Percentiles rank a stretch among this genome's conserved stretches.
Conservation (phyloP, 2,329 filamentous ascomycete species). For the Parastagonospora nodorum region DNA sequence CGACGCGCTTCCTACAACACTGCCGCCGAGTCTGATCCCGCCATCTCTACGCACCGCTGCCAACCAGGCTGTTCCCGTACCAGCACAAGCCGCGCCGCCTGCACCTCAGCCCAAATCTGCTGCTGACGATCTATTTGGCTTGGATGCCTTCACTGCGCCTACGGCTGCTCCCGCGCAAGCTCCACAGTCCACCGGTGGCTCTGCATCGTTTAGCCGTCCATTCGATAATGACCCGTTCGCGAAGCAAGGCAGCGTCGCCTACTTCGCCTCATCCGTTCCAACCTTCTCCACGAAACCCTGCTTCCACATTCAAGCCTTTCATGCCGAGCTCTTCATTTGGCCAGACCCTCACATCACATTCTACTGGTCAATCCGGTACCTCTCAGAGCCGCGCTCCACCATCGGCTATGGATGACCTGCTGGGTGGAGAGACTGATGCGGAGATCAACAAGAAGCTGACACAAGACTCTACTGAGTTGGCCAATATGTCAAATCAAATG, state of each 20-base stretch:
- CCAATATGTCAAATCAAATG: constrained; percentile 95
- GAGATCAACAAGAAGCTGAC: constrained; percentile 88
- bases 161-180: constrained; percentile 60
- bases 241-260: constrained; percentile 57
- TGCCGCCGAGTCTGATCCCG: constrained; percentile 82
- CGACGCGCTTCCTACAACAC: constrained; percentile 71
- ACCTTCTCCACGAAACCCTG: constrained; percentile 49
- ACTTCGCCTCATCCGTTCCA: constrained; percentile 59
- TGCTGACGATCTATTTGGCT: constrained; percentile 89
- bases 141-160: constrained; percentile 70
- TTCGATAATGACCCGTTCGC: constrained; percentile 67
- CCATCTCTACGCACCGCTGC: constrained; percentile 72
- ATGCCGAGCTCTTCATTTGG: constrained; percentile 92
- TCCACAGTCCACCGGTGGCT: constrained; percentile 77
- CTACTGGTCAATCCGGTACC: constrained; percentile 66
- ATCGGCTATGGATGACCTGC: constrained; percentile 75
- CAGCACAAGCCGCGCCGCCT: constrained; percentile 50
- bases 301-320: constrained; percentile 81
- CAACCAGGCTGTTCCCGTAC: constrained; percentile 56
- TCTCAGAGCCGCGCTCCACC: constrained; percentile 48
- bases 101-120: constrained; percentile 70
- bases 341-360: constrained; percentile 75
- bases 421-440: constrained; percentile 82
- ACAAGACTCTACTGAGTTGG: constrained; percentile 87
- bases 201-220: constrained; percentile 52